A percentile compares a stretch with the other conserved stretches of the same genome.
Evolutionary conservation across 2,329 filamentous ascomycete species (phyloP).

Genomic region (Ceratocystiopsis minuta): DNA sequence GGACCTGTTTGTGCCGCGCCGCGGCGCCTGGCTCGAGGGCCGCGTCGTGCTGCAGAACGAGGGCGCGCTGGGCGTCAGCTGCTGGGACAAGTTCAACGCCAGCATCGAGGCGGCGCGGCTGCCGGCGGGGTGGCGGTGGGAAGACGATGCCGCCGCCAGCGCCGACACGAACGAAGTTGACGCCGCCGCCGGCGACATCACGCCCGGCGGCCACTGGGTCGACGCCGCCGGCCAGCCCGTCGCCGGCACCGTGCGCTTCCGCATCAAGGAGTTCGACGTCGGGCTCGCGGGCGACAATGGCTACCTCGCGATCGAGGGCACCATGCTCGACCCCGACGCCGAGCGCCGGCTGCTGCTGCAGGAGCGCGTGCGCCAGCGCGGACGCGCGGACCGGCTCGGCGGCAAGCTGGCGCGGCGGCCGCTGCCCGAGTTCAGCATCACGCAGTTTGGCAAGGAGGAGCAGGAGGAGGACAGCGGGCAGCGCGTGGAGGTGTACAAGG

Average conservation of each 20-base stretch:
- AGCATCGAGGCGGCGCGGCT: slow-evolving; percentile 63
- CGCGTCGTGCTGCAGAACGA: slow-evolving; percentile 74
- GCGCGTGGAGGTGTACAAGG: slow-evolving; percentile 17
- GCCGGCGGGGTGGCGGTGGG: slow-evolving; percentile 56
- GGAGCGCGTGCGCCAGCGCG: slow-evolving; percentile 26
- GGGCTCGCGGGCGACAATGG: slow-evolving; percentile 57
- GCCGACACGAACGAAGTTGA: not conserved
- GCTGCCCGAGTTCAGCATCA: slow-evolving; percentile 38
- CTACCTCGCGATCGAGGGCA: slow-evolving; percentile 74
- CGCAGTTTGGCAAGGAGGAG: slow-evolving; percentile 31
- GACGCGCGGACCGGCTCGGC: slow-evolving; percentile 17
- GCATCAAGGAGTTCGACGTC: slow-evolving; percentile 71
- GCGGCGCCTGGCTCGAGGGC: slow-evolving; percentile 59
- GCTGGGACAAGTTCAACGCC: slow-evolving; percentile 83
- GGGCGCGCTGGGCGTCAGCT: slow-evolving; percentile 74
- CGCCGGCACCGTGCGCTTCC: slow-evolving; percentile 53
- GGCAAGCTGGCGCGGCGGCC: slow-evolving; percentile 14
- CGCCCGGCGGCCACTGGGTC: slow-evolving; percentile 54
- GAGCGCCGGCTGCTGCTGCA: slow-evolving; percentile 42
- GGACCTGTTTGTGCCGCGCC: slow-evolving; percentile 60
- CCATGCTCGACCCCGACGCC: slow-evolving; percentile 53
- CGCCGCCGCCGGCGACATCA: slow-evolving; percentile 17
- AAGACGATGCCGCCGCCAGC: slow-evolving; percentile 4
- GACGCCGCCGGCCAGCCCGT: slow-evolving; percentile 53
- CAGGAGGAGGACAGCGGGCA: slow-evolving; percentile 23